These are phyloP conservation scores for Ailanthus altissimus DNA, from an alignment of 345 rosid genomes.

Conservation along the genomic window DNA sequence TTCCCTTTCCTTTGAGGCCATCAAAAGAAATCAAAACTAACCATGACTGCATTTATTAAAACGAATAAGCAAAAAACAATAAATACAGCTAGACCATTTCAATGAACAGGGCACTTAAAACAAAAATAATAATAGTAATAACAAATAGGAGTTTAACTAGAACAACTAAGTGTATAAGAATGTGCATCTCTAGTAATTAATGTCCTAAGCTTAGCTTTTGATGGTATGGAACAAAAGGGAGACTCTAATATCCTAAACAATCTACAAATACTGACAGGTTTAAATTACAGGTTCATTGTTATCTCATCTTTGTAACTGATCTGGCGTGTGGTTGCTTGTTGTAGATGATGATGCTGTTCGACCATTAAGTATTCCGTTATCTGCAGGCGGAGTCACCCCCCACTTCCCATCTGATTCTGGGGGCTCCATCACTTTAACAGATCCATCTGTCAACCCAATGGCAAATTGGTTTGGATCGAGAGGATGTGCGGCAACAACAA, in stretches of 20 bases:
- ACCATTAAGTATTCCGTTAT: slow-evolving; percentile 64
- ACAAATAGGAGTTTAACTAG: slow-evolving; percentile 6
- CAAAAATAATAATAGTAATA: neutral
- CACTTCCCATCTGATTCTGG: slow-evolving; percentile 67
- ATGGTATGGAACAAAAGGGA: slow-evolving; percentile 11
- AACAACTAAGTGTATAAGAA: slow-evolving; percentile 34
- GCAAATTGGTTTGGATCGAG: slow-evolving; percentile 74
- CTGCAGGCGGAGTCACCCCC: slow-evolving; percentile 62
- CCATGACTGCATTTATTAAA: neutral
- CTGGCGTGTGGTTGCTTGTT: slow-evolving; percentile 74
- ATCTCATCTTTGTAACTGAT: slow-evolving; percentile 65
- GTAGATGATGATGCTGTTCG: slow-evolving; percentile 74
- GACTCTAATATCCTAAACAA: slow-evolving; percentile 34
- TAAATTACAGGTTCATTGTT: neutral
- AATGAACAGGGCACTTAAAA: neutral
- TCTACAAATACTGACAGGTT: slow-evolving; percentile 30
- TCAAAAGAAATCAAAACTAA: neutral
- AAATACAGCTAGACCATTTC: slow-evolving; percentile 21
- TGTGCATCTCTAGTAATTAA: slow-evolving; percentile 21
- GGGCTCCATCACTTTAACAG: slow-evolving; percentile 77
- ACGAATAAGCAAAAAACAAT: neutral
- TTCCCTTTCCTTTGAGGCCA: neutral
- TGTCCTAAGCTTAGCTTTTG: slow-evolving; percentile 27
- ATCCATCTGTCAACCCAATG: slow-evolving; percentile 64
- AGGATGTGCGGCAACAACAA: slow-evolving; percentile 80